These are phyloP conservation scores for Aspergillus jensenii DNA, from an alignment of 2,329 filamentous ascomycete genomes.

Conservation along the genomic window DNA sequence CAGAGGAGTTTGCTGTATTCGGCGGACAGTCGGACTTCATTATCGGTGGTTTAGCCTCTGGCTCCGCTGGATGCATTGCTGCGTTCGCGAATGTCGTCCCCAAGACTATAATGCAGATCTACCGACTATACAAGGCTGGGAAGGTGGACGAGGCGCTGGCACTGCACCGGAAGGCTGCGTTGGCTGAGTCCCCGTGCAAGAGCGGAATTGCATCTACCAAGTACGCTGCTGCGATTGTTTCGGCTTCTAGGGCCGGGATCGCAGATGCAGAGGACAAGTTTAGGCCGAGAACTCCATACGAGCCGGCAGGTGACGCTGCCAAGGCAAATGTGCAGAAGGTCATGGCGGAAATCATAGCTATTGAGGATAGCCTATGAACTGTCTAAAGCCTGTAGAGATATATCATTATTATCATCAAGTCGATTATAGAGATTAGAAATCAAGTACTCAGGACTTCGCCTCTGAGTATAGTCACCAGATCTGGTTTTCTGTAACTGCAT, in stretches of 20 bases:
- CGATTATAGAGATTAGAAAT: not conserved
- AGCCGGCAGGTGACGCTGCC: constrained; percentile 43
- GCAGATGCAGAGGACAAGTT: constrained; percentile 59
- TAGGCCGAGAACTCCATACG: constrained; percentile 62
- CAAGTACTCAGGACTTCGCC: not conserved
- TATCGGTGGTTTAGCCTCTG: constrained; percentile 54
- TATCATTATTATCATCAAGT: not conserved
- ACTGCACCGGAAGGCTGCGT: constrained; percentile 61
- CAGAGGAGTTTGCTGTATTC: constrained; percentile 64
- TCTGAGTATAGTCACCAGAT: constrained; percentile 35
- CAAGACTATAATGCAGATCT: constrained; percentile 58
- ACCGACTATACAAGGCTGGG: constrained; percentile 59
- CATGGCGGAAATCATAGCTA: constrained; percentile 42
- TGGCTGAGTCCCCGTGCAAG: constrained; percentile 67
- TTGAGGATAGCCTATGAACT: constrained; percentile 32
- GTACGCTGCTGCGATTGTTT: constrained; percentile 63
- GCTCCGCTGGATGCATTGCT: constrained; percentile 56
- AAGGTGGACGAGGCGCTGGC: constrained; percentile 58
- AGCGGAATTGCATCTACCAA: constrained; percentile 66
- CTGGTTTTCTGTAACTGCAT: constrained; percentile 47
- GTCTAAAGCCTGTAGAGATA: not conserved
- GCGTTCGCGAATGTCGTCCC: constrained; percentile 61
- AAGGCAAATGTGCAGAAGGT: constrained; percentile 44
- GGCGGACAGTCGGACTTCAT: constrained; percentile 74
- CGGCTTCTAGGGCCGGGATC: constrained; percentile 60